Evolutionary conservation across 805 yeast species (phyloP).

Genomic region (Wickerhamomyces ciferrii): DNA sequence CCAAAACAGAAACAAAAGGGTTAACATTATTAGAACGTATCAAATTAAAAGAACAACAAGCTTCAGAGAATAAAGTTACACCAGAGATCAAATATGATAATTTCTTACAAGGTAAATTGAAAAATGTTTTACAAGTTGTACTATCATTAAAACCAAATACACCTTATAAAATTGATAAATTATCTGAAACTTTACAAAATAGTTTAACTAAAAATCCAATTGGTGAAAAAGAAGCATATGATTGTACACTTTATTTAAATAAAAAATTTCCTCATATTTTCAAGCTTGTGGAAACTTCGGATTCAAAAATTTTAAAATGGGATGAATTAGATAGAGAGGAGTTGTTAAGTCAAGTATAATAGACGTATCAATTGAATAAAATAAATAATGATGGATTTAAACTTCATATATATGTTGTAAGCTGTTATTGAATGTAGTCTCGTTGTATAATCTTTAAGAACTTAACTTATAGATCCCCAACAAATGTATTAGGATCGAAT

Average conservation of each 20-base stretch:
- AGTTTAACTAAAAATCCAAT: constrained; percentile 11
- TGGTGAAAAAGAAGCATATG: constrained; percentile 15
- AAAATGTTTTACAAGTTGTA: constrained; percentile 26
- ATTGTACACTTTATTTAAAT: constrained; percentile 10
- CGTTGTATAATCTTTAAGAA: too few relatives aligned
- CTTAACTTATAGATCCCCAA: too few relatives aligned
- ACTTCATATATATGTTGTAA: neutral
- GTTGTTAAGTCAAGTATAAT: neutral
- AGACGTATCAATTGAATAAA: too few relatives aligned
- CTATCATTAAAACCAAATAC: constrained; percentile 16
- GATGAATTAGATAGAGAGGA: neutral
- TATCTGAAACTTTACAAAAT: constrained; percentile 13
- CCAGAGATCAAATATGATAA: constrained; percentile 21
- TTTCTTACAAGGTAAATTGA: constrained; percentile 23
- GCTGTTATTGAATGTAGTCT: too few relatives aligned
- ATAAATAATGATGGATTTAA: neutral
- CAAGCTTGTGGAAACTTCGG: constrained; percentile 10
- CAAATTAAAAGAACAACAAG: constrained; percentile 28
- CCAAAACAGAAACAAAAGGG: constrained; percentile 4
- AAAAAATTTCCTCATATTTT: constrained; percentile 16
- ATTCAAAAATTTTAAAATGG: neutral
- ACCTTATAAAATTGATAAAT: constrained; percentile 14
- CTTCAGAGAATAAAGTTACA: constrained; percentile 5
- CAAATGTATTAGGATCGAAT: too few relatives aligned
- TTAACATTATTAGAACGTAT: constrained; percentile 34